A percentile compares a stretch with the other conserved stretches of the same genome.
Evolutionary conservation across 768 basidiomycete species (phyloP).

Genomic region (Strobilomyces echinocephalus): DNA sequence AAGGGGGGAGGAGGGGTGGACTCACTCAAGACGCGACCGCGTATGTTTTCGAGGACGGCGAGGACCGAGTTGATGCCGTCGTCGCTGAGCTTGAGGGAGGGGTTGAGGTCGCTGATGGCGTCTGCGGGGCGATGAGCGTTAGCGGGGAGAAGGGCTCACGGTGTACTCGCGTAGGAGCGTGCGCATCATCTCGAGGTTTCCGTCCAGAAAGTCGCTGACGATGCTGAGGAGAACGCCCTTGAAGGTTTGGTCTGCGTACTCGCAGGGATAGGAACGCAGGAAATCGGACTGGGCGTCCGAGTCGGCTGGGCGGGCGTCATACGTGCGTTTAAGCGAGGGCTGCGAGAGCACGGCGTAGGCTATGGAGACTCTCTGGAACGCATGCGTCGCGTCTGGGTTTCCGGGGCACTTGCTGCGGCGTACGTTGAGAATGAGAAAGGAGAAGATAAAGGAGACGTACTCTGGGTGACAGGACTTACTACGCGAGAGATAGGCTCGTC

Average conservation of each 20-base stretch:
- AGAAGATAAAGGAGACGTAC: conserved; percentile 41
- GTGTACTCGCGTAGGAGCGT: conserved; percentile 59
- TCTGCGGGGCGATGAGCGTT: conserved; percentile 36
- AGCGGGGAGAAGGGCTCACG: neutral
- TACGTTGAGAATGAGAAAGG: neutral
- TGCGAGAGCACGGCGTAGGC: conserved; percentile 79
- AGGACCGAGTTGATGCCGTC: conserved; percentile 78
- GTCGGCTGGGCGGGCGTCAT: conserved; percentile 56
- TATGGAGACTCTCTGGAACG: conserved; percentile 83
- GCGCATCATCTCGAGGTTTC: conserved; percentile 82
- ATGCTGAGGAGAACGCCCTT: conserved; percentile 67
- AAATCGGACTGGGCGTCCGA: conserved; percentile 43
- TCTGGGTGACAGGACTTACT: conserved; percentile 83
- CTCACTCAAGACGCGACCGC: conserved; percentile 69
- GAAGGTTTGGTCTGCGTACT: conserved; percentile 75
- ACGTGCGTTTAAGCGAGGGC: conserved; percentile 60
- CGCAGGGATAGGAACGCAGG: conserved; percentile 47
- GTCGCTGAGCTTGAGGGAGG: conserved; percentile 69
- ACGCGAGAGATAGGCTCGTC: conserved; percentile 71
- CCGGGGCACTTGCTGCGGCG: conserved; percentile 66
- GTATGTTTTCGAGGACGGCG: conserved; percentile 59
- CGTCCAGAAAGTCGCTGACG: conserved; percentile 78
- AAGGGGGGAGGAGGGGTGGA: neutral
- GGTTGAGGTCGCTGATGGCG: conserved; percentile 76
- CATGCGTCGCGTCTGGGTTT: conserved; percentile 71